Evolutionary conservation across 805 yeast species (phyloP).

Genomic region (Blastobotrys chiropterorum): DNA sequence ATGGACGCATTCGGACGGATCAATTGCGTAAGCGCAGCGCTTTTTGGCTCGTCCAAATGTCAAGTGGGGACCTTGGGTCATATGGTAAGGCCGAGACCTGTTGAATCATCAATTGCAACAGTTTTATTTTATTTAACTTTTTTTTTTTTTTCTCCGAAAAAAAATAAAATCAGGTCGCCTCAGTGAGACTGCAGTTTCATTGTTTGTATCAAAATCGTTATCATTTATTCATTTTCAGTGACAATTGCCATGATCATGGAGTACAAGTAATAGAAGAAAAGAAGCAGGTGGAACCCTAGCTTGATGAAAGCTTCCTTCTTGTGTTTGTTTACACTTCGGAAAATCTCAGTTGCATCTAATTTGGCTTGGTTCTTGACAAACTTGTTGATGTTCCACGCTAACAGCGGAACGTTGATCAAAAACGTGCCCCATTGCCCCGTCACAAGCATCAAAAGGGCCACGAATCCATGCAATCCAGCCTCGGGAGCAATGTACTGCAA

Average conservation of each 20-base stretch:
- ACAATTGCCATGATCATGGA: constrained; percentile 93
- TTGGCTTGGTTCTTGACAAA: constrained; percentile 72
- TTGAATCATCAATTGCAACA: too few species aligned
- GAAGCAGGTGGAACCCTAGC: constrained; percentile 79
- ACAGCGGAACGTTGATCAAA: constrained; percentile 74
- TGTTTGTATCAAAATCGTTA: too few species aligned
- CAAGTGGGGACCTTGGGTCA: too few species aligned
- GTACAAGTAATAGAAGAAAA: constrained; percentile 94
- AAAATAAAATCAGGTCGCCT: too few species aligned
- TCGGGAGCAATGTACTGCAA: constrained; percentile 74
- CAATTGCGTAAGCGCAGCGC: too few species aligned
- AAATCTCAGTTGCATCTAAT: constrained; percentile 95
- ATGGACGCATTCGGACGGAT: too few species aligned
- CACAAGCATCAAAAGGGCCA: constrained; percentile 63
- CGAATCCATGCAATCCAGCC: constrained; percentile 64
- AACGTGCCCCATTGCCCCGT: constrained; percentile 93
- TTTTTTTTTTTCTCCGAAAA: too few species aligned
- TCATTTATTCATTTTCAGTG: constrained; percentile 42
- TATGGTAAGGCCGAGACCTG: too few species aligned
- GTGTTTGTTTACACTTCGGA: constrained; percentile 86
- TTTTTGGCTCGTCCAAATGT: too few species aligned
- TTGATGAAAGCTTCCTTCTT: constrained; percentile 87
- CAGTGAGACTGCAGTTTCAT: too few species aligned
- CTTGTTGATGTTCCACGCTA: constrained; percentile 77
- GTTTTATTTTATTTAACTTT: too few species aligned